These are phyloP conservation scores for Nemania sp. DNA, from an alignment of 2,329 filamentous ascomycete genomes.

Conservation along the genomic window DNA sequence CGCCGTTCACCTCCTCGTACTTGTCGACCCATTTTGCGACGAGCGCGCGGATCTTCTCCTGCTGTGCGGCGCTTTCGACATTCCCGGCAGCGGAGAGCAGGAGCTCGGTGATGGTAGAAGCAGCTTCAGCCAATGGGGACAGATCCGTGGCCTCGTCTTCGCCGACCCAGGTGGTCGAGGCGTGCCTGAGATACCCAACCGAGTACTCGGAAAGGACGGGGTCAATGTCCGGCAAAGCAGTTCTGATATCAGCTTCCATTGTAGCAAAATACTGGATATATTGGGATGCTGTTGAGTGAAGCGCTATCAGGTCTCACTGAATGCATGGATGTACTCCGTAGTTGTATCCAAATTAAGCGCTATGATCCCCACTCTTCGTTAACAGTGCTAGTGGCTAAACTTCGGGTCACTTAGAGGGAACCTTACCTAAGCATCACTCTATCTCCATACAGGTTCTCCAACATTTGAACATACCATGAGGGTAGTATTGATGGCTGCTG, in stretches of 20 bases:
- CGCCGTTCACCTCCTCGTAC: constrained; percentile 80
- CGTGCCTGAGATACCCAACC: constrained; percentile 93
- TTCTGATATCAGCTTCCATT: constrained; percentile 91
- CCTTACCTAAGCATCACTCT: too few species aligned
- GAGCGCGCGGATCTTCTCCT: constrained; percentile 82
- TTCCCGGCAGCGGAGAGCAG: constrained; percentile 94
- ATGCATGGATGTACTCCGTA: too few species aligned
- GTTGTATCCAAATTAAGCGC: too few species aligned
- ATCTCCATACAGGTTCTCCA: too few species aligned
- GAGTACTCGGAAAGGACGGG: constrained; percentile 92
- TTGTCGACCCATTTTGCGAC: constrained; percentile 91
- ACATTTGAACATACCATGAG: too few species aligned
- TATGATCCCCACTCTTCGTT: too few species aligned
- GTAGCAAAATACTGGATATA: constrained; percentile 13
- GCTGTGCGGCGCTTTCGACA: constrained; percentile 72
- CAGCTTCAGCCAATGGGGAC: constrained; percentile 86
- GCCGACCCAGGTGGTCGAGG: constrained; percentile 82
- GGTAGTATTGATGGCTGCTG: too few species aligned
- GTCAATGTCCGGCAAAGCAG: constrained; percentile 87
- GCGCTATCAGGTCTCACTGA: not conserved
- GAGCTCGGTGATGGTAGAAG: constrained; percentile 84
- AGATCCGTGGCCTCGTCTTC: constrained; percentile 77
- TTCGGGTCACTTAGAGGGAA: too few species aligned
- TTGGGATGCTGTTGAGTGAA: not conserved
- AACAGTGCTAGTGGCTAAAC: too few species aligned